These are phyloP conservation scores for Penstemon eatonii DNA, from an alignment of 257 asterid species.

Conservation along the genomic window DNA sequence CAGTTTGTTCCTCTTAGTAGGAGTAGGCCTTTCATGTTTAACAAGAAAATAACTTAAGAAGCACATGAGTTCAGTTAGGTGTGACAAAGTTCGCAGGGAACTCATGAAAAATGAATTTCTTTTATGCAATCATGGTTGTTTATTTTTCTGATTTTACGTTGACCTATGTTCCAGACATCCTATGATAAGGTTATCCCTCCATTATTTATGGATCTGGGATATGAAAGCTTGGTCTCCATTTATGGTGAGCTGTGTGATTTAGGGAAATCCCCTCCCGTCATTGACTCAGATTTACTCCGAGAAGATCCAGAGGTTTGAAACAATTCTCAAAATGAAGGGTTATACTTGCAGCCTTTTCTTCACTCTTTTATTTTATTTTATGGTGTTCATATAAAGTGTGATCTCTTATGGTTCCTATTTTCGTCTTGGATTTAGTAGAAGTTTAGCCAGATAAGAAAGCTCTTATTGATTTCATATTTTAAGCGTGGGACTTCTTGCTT, in stretches of 20 bases:
- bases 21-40: not conserved
- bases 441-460: not conserved
- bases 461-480: too few relatives aligned
- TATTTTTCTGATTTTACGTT: slow-evolving; percentile 29
- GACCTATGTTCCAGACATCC: slow-evolving; percentile 56
- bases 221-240: slow-evolving; percentile 55
- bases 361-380: not conserved
- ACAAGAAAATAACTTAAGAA: not conserved
- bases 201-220: slow-evolving; percentile 64
- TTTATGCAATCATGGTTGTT: slow-evolving; percentile 12
- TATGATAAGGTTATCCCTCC: slow-evolving; percentile 70
- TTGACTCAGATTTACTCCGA: slow-evolving; percentile 71
- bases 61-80: slow-evolving; percentile 17
- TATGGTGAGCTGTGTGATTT: slow-evolving; percentile 57
- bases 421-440: slow-evolving; percentile 5
- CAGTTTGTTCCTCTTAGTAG: not conserved
- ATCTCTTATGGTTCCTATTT: not conserved
- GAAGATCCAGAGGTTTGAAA: slow-evolving; percentile 69
- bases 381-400: slow-evolving; percentile 11
- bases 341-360: slow-evolving; percentile 14
- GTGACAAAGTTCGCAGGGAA: slow-evolving; percentile 10
- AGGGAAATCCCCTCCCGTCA: slow-evolving; percentile 67
- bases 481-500: too few relatives aligned
- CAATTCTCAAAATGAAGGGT: slow-evolving; percentile 19
- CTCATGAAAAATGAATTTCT: not conserved